Evolutionary conservation across 768 basidiomycete species (phyloP).

Genomic region (Tubosaeta sp.): DNA sequence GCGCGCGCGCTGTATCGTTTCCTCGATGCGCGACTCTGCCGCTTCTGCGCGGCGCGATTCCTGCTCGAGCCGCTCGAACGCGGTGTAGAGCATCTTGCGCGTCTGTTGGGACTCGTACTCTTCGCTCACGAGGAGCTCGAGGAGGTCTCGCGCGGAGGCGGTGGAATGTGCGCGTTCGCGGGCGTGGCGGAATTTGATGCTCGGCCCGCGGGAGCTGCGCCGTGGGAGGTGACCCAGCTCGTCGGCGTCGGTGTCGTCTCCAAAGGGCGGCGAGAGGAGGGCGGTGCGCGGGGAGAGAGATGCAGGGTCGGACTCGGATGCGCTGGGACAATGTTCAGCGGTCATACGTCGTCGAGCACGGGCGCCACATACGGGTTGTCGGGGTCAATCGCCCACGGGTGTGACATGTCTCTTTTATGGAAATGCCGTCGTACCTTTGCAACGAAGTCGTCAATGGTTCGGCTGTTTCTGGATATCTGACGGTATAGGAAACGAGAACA

Average conservation of each 20-base stretch:
- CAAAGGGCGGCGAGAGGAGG: slow-evolving; percentile 27
- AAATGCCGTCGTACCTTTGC: slow-evolving; percentile 6
- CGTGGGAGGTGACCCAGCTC: neutral
- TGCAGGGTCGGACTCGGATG: slow-evolving; percentile 25
- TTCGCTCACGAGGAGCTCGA: slow-evolving; percentile 35
- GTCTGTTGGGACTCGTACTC: slow-evolving; percentile 39
- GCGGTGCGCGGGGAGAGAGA: slow-evolving; percentile 28
- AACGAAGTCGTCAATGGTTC: neutral
- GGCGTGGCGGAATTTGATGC: slow-evolving; percentile 30
- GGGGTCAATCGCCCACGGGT: slow-evolving; percentile 18
- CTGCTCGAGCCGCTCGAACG: slow-evolving; percentile 36
- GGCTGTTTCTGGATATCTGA: neutral
- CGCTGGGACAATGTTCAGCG: slow-evolving; percentile 4
- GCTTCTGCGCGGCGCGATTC: slow-evolving; percentile 35
- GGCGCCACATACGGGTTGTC: slow-evolving; percentile 18
- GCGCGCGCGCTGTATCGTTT: slow-evolving; percentile 25
- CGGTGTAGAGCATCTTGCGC: slow-evolving; percentile 34
- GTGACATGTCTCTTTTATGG: slow-evolving; percentile 21
- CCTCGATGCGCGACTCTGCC: slow-evolving; percentile 32
- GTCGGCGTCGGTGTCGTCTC: neutral
- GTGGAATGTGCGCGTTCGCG: slow-evolving; percentile 33
- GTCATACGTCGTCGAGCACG: neutral
- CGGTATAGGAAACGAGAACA: neutral
- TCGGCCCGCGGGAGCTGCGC: slow-evolving; percentile 27
- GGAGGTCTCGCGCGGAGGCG: slow-evolving; percentile 26